These are phyloP conservation scores for Lizonia empirigonia DNA, from an alignment of 2,329 filamentous ascomycete species.

Conservation along the genomic window DNA sequence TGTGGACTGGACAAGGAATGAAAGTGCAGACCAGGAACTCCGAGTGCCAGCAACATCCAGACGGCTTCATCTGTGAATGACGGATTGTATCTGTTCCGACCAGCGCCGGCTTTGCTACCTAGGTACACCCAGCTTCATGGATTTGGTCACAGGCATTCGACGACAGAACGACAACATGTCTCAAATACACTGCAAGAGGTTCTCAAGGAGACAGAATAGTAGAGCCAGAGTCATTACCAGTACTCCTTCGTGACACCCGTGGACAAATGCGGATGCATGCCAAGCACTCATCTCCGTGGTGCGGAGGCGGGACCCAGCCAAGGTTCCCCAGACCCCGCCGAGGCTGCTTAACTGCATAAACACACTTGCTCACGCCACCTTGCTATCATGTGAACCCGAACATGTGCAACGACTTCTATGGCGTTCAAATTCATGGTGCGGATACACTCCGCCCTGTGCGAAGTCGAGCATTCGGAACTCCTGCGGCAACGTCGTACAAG, in stretches of 20 bases:
- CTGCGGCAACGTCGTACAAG: background rate
- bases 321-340: background rate
- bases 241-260: too few relatives aligned
- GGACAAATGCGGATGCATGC: background rate
- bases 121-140: background rate
- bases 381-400: too few relatives aligned
- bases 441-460: too few relatives aligned
- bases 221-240: too few relatives aligned
- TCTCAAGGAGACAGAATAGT: background rate
- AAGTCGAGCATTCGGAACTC: background rate
- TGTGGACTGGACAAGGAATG: background rate
- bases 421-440: too few relatives aligned
- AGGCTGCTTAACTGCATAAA: background rate
- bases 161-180: background rate
- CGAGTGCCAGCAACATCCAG: background rate
- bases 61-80: background rate
- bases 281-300: conserved; percentile 1
- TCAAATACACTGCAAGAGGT: background rate
- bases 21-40: background rate
- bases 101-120: conserved; percentile 1
- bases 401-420: too few relatives aligned
- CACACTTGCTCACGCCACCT: background rate
- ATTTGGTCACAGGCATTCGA: background rate
- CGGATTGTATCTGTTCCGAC: background rate
- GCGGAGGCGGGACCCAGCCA: conserved; percentile 2